A percentile compares a stretch with the other conserved stretches of the same genome.
phyloP scores from a whole-genome alignment of 202 grass and related monocot genomes.

The Cymbopogon flexuosus region DNA sequence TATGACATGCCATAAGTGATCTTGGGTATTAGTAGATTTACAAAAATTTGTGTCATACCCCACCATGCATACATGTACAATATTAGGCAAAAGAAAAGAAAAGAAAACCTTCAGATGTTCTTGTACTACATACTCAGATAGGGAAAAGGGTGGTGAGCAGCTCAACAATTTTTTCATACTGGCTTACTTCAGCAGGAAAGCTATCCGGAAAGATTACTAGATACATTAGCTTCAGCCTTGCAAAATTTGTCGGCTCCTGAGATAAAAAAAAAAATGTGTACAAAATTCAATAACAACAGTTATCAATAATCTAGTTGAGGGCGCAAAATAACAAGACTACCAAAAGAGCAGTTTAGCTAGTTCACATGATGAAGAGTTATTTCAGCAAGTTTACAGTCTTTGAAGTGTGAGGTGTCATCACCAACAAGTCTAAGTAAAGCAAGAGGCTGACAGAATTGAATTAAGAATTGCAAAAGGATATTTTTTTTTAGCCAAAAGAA shows the following conservation, averaged over 20 bases:
- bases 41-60: background rate
- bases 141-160: slow-evolving; percentile 96
- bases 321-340: slow-evolving; percentile 3
- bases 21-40: slow-evolving; percentile 28
- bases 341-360: slow-evolving; percentile 7
- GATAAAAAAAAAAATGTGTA: too few relatives aligned
- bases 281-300: too few relatives aligned
- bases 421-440: background rate
- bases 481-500: background rate
- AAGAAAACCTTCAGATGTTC: slow-evolving; percentile 27
- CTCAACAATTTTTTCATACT: slow-evolving; percentile 87
- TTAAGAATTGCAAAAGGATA: background rate
- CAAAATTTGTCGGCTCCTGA: slow-evolving; percentile 67
- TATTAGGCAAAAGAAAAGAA: background rate
- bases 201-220: slow-evolving; percentile 57
- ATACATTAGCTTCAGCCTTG: slow-evolving; percentile 80
- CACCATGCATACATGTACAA: background rate
- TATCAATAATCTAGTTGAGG: background rate
- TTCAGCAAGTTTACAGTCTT: background rate
- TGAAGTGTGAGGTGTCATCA: background rate
- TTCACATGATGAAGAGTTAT: slow-evolving; percentile 1
- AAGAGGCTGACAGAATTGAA: background rate
- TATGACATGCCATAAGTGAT: slow-evolving; percentile 58
- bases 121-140: slow-evolving; percentile 65
- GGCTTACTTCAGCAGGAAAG: slow-evolving; percentile 40